Percentiles rank a stretch among this genome's conserved stretches.
Evolutionary conservation across 345 rosid genomes (phyloP).

Genomic region (Theobroma cacao): DNA sequence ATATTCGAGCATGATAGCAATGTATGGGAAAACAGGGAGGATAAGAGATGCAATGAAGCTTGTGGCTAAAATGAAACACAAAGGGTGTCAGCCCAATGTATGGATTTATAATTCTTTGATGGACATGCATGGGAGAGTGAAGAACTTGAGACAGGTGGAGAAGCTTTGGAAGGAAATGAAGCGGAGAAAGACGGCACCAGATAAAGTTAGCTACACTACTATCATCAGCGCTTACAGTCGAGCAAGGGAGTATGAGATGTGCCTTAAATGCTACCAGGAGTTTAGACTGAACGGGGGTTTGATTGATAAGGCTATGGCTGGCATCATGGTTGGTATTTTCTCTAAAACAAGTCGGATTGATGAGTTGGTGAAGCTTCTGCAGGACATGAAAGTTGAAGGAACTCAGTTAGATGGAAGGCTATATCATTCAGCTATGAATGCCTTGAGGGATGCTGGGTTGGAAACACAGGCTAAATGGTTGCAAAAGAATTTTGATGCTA

Average conservation of each 20-base stretch:
- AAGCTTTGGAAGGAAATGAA: slow-evolving; percentile 86
- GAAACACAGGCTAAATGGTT: slow-evolving; percentile 60
- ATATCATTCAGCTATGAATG: slow-evolving; percentile 60
- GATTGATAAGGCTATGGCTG: slow-evolving; percentile 72
- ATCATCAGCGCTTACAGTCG: slow-evolving; percentile 65
- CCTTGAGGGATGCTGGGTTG: slow-evolving; percentile 76
- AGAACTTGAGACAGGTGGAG: slow-evolving; percentile 64
- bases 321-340: slow-evolving; percentile 82
- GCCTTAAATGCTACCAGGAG: slow-evolving; percentile 57
- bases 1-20: slow-evolving; percentile 68
- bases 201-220: slow-evolving; percentile 78
- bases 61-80: slow-evolving; percentile 73
- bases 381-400: slow-evolving; percentile 63
- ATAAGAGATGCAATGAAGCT: slow-evolving; percentile 63
- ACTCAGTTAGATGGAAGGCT: slow-evolving; percentile 64
- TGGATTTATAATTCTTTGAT: slow-evolving; percentile 81
- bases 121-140: slow-evolving; percentile 81
- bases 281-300: slow-evolving; percentile 54
- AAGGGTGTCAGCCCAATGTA: slow-evolving; percentile 70
- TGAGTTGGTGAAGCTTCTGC: slow-evolving; percentile 68
- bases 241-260: slow-evolving; percentile 55
- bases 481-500: slow-evolving; percentile 48
- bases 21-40: slow-evolving; percentile 74
- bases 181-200: slow-evolving; percentile 65
- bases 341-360: slow-evolving; percentile 64